Conservation (phyloP, 495 filamentous ascomycete genomes). For the Daldinia caldariorum region DNA sequence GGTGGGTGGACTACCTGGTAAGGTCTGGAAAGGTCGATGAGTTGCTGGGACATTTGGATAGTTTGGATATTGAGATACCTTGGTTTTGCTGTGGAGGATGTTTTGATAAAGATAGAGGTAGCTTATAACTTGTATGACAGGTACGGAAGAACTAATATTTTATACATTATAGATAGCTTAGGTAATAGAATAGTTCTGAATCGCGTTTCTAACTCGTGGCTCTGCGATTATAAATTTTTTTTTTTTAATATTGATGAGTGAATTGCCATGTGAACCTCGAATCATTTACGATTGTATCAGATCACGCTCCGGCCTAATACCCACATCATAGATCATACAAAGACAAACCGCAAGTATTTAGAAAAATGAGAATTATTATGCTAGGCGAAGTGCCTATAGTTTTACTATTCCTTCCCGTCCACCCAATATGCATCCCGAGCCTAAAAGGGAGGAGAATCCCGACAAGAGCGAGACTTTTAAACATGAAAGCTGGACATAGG, state of each 20-base stretch:
- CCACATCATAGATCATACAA: neutral
- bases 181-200: neutral
- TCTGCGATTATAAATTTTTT: too few species aligned
- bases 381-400: slow-evolving; percentile 1
- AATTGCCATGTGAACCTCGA: too few species aligned
- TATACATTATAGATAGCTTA: slow-evolving; percentile 5
- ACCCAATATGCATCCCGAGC: slow-evolving; percentile 16
- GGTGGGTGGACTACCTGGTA: neutral
- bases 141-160: neutral
- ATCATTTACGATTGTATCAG: neutral
- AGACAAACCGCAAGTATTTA: neutral
- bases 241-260: too few species aligned
- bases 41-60: neutral
- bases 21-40: neutral
- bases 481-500: slow-evolving; percentile 8
- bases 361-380: slow-evolving; percentile 16
- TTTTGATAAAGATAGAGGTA: neutral
- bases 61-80: slow-evolving; percentile 4
- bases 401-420: slow-evolving; percentile 12
- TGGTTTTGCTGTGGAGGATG: neutral
- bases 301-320: neutral
- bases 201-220: too few species aligned
- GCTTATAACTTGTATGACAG: neutral
- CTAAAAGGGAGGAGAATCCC: slow-evolving; percentile 9
- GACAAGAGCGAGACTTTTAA: neutral